Percentiles rank a stretch among this genome's conserved stretches.
Conservation (phyloP, 2,329 filamentous ascomycete species). For the Cadophora sp. region DNA sequence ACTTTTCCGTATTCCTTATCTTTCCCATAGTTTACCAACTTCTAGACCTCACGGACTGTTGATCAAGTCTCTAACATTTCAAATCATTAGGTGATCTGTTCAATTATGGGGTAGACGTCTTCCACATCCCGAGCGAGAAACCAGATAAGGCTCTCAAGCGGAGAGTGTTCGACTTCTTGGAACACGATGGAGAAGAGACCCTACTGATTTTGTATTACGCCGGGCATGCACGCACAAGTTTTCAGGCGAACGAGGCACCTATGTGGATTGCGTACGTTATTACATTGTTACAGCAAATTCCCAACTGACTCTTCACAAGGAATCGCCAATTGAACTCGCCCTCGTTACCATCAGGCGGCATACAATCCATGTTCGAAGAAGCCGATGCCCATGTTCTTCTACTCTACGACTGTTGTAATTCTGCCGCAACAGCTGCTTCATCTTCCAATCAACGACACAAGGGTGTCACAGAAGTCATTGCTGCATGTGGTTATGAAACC, state of each 20-base stretch:
- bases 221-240: constrained; percentile 22
- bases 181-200: constrained; percentile 22
- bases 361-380: constrained; percentile 27
- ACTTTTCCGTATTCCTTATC: too few relatives aligned
- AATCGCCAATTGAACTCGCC: constrained; percentile 13
- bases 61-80: too few relatives aligned
- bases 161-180: constrained; percentile 19
- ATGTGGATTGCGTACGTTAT: constrained; percentile 25
- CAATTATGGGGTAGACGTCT: constrained; percentile 19
- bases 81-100: constrained; percentile 10
- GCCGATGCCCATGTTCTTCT: constrained; percentile 26
- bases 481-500: constrained; percentile 23
- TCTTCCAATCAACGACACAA: constrained; percentile 3
- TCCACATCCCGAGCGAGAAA: constrained; percentile 19
- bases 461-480: constrained; percentile 19
- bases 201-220: constrained; percentile 30
- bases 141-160: constrained; percentile 22
- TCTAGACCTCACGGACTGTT: too few relatives aligned
- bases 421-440: not conserved
- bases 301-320: not conserved
- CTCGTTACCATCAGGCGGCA: constrained; percentile 19
- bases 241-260: constrained; percentile 16
- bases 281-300: too few relatives aligned
- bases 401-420: constrained; percentile 27
- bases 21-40: too few relatives aligned